Base-by-base conservation (phyloP, 2,329 filamentous ascomycete genomes). In the Periconia digitata region DNA sequence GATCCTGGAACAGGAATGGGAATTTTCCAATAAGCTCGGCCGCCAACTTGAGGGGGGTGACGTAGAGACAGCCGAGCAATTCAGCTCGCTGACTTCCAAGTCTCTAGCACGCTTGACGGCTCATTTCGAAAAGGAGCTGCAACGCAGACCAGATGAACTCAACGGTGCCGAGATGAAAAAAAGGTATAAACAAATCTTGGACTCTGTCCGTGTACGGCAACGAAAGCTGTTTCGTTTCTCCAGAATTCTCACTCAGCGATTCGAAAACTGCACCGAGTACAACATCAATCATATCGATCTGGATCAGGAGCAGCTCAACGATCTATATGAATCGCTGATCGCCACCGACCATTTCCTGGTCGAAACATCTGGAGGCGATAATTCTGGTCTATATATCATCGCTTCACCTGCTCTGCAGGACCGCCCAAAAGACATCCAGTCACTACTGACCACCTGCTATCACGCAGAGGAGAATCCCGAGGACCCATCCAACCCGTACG, bases 151-250 rank as follows among this genome's bases (percentile, higher is more conserved):
- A 1, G 90, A 91, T 59, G 92, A 97, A 72, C 87, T 86, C 47
- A 84, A 86, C 24, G 75, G 75, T 1, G 76, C 84, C 8, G 92
- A 96, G 54, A 95, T 96, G 87, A 95, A 94, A 71, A 96, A 95
- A 75, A 85, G 94, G 39, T 99, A 97, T 78, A 97, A 96, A 74
- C 87, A 90, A 53, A 91, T 92, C 54, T 77, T 99, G 2, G 94
- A 99, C 70, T 97, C 94, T 0, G 95, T 97, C 18, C 90, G 94
- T 63, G 92, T 97, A 48, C 85, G 94, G 18, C 94, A 99, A 72
- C 84, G 94, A 71, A 97, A 97, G 82, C 79, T 99, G 54, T 95
- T 97, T 68, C 89, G 94, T 51, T 97, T 97, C 72, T 94, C 90
- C 16, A 84, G 91, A 56, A 90, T 95, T 67, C 74, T 99, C 46